Conservation (phyloP, 805 yeast genomes). For the Metschnikowia picachoensis region DNA sequence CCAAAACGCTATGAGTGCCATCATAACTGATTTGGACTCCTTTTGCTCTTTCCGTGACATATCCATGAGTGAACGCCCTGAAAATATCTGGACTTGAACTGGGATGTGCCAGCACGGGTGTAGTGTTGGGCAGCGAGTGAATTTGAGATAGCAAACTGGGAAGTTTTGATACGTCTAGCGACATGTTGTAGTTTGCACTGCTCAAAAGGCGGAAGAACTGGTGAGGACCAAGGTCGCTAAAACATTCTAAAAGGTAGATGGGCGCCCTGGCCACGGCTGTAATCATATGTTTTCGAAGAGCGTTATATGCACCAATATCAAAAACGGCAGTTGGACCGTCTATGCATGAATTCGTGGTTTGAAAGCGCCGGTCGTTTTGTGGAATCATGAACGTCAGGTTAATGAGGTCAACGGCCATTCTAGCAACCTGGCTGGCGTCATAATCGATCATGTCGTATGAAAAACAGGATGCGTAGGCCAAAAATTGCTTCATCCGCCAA, state of each 20-base stretch:
- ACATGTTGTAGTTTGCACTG: neutral
- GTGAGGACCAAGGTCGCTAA: constrained; percentile 15
- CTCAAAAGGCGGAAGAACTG: constrained; percentile 8
- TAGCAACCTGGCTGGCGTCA: constrained; percentile 19
- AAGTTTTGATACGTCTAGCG: neutral
- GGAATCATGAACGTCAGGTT: constrained; percentile 28
- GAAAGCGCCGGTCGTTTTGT: constrained; percentile 21
- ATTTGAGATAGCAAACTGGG: neutral
- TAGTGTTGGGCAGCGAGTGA: neutral
- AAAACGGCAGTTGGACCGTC: neutral
- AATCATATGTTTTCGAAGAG: constrained; percentile 10
- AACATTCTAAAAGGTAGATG: constrained; percentile 10
- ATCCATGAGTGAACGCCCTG: neutral
- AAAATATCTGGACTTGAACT: constrained; percentile 1
- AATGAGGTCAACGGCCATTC: constrained; percentile 30
- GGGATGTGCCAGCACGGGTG: neutral
- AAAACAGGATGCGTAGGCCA: constrained; percentile 47
- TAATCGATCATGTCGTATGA: constrained; percentile 34
- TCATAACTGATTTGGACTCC: neutral
- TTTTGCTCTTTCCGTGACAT: neutral
- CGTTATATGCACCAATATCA: constrained; percentile 6
- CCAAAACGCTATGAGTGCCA: neutral
- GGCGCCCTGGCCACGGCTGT: constrained; percentile 13
- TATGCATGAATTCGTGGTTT: constrained; percentile 19
- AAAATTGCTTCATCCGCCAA: constrained; percentile 46